Base-by-base conservation (phyloP, 179 eudicot genomes). In the Nepenthes alata region DNA sequence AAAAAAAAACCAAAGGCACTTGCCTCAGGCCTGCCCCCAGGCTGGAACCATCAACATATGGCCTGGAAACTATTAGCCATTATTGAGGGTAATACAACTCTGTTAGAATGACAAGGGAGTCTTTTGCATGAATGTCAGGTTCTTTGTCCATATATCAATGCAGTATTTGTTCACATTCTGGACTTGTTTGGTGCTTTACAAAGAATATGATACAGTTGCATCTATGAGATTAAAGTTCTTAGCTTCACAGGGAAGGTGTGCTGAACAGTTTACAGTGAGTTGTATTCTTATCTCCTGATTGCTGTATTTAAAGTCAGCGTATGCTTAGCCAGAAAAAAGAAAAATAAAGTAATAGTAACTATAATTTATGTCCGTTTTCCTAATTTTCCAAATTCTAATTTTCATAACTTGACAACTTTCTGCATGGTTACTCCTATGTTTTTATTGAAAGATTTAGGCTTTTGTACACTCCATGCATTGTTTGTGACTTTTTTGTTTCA, bases 151-250 rank as follows among this genome's bases (percentile, higher is more conserved):
- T 54, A 78, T 78, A 62, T 70, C 59, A 57, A 64, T 75, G 71
- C 67, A 78, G 69, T 78, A 78, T 62, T 57, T 78, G 66, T 69
- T 78, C 74, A 78, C 83, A 53, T 75, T 78, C 66, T 78, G 83
- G 83, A 72, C 77, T 48, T 78, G 83, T 72, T 75, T 78, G 70
- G 60, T 75, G 74, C 83, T 78, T 48, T 78, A 67, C 74, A 78
- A 72, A 72, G 82, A 78, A 63, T 78, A 78, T 75, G 82, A 72
- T 60, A 66, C 59, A 39, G 68, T 78, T 56, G 79, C 79, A 41
- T 56, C 77, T 8, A 75, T 78, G 82, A 75, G 79, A 64, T 60
- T 75, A 38, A 59, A 37, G 16, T 78, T 72, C 69, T 54, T 78
- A 61, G 79, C 82, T 66, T 78, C 82, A 16, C 77, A 61, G 50